Evolutionary conservation across 2,329 filamentous ascomycete genomes (phyloP).

Genomic region (Fusarium ambrosium): DNA sequence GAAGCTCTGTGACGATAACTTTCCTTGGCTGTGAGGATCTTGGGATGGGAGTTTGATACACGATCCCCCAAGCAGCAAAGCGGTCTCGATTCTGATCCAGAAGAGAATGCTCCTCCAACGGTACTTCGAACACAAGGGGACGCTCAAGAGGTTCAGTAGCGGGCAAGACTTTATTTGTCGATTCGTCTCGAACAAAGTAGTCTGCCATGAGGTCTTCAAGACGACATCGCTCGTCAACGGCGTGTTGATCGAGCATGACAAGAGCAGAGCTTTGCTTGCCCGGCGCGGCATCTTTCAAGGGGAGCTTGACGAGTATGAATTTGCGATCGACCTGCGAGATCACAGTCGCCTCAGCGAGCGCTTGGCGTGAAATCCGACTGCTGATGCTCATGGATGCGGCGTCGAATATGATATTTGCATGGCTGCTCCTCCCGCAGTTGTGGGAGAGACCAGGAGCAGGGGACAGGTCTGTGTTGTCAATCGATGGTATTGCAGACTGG

Average conservation of each 20-base stretch:
- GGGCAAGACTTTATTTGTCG: conserved; percentile 30
- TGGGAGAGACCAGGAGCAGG: conserved; percentile 2
- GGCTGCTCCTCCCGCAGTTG: conserved; percentile 10
- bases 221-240: conserved; percentile 88
- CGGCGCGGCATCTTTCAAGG: conserved; percentile 28
- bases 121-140: conserved; percentile 75
- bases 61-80: conserved; percentile 82
- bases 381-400: conserved; percentile 47
- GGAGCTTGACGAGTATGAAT: conserved; percentile 81
- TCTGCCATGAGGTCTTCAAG: conserved; percentile 78
- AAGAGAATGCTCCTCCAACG: conserved; percentile 69
- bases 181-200: conserved; percentile 58
- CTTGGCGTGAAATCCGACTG: conserved; percentile 71
- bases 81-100: conserved; percentile 66
- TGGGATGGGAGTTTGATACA: conserved; percentile 63
- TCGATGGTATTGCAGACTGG: conserved; percentile 60
- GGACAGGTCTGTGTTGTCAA: conserved; percentile 40
- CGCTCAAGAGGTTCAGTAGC: conserved; percentile 59
- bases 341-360: conserved; percentile 72
- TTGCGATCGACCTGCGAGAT: conserved; percentile 90
- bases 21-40: conserved; percentile 21
- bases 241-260: conserved; percentile 91
- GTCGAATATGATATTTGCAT: conserved; percentile 47
- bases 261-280: conserved; percentile 64
- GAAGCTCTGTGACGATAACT: conserved; percentile 71